A percentile compares a stretch with the other conserved stretches of the same genome.
phyloP scores from a whole-genome alignment of 306 rosid genomes.

The Castanospermum australe region DNA sequence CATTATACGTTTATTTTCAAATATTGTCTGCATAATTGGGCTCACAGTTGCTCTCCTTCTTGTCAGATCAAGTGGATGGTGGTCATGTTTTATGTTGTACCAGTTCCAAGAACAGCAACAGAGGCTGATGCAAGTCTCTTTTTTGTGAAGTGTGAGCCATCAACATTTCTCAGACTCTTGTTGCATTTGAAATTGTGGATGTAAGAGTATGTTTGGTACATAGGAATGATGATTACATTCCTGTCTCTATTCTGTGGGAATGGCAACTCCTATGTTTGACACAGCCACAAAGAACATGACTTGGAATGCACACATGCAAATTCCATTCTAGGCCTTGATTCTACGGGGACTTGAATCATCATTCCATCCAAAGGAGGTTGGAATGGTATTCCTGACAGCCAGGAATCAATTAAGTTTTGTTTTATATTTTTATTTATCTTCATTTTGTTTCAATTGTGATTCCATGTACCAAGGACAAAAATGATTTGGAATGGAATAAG shows the following conservation, averaged over 20 bases:
- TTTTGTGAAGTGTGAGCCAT: neutral
- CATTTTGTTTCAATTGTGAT: constrained; percentile 1
- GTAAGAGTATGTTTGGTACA: neutral
- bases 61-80: constrained; percentile 53
- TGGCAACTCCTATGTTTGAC: neutral
- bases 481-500: neutral
- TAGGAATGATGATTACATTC: neutral
- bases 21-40: neutral
- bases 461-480: neutral
- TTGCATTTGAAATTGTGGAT: neutral
- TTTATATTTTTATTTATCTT: neutral
- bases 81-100: constrained; percentile 67
- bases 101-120: constrained; percentile 65
- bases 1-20: neutral
- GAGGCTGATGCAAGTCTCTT: constrained; percentile 63
- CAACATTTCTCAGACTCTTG: neutral
- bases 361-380: neutral
- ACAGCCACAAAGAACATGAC: neutral
- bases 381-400: neutral
- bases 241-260: neutral
- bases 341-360: neutral
- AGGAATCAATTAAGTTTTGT: neutral
- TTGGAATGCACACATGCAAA: neutral
- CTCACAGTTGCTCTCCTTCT: neutral
- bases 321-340: constrained; percentile 18